phyloP scores from a whole-genome alignment of 2,329 filamentous ascomycete genomes.

The Furcasterigmium sp. region DNA sequence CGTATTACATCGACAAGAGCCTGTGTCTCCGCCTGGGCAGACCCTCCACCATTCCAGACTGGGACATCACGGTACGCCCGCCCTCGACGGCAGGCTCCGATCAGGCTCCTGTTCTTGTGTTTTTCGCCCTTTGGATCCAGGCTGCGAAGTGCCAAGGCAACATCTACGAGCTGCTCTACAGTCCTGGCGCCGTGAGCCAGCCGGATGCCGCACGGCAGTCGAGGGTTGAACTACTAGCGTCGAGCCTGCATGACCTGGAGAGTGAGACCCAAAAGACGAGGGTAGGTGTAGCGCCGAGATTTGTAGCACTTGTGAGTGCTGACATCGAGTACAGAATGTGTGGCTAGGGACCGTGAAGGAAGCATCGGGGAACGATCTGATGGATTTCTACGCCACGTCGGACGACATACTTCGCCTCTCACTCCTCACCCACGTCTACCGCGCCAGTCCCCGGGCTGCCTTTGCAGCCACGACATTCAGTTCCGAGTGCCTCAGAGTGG shows the following conservation, averaged over 20 bases:
- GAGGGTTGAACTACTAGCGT: constrained; percentile 22
- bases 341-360: no score
- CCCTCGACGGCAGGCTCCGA: not conserved
- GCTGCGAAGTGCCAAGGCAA: constrained; percentile 47
- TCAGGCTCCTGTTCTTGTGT: constrained; percentile 16
- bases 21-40: constrained; percentile 49
- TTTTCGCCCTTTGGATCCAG: constrained; percentile 41
- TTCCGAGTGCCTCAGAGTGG: constrained; percentile 33
- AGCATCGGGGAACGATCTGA: constrained; percentile 22
- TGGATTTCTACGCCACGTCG: constrained; percentile 26
- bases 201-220: constrained; percentile 22
- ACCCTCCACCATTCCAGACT: constrained; percentile 48
- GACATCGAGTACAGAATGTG: not conserved
- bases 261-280: not conserved
- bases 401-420: constrained; percentile 35
- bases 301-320: no score
- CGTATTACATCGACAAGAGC: constrained; percentile 50
- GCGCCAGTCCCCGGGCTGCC: constrained; percentile 24
- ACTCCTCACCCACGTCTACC: constrained; percentile 33
- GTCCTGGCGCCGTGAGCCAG: constrained; percentile 29
- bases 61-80: constrained; percentile 40
- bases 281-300: not conserved
- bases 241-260: constrained; percentile 6
- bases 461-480: constrained; percentile 28
- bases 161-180: constrained; percentile 50